phyloP scores from a whole-genome alignment of 148 eudicot genomes.

The Beta vulgaris region DNA sequence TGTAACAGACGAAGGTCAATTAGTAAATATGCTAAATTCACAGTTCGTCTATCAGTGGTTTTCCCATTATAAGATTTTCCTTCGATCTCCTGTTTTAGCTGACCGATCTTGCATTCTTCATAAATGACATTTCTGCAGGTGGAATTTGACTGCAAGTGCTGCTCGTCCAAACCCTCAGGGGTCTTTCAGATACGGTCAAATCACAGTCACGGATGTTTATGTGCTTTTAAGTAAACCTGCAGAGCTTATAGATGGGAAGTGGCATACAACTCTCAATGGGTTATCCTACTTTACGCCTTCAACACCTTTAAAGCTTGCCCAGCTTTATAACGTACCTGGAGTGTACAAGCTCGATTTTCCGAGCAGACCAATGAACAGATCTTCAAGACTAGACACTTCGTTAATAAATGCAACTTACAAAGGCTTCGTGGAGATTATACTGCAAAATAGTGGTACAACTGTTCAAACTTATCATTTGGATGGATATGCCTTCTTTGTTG shows the following conservation, averaged over 20 bases:
- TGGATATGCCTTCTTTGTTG: constrained; percentile 94
- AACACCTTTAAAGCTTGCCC: constrained; percentile 85
- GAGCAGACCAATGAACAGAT: constrained; percentile 71
- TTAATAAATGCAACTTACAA: constrained; percentile 81
- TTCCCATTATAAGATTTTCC: neutral
- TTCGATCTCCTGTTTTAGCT: constrained; percentile 21
- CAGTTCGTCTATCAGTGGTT: neutral
- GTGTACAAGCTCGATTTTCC: constrained; percentile 94
- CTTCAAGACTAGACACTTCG: constrained; percentile 77
- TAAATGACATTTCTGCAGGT: constrained; percentile 40
- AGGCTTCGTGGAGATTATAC: constrained; percentile 89
- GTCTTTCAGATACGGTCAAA: constrained; percentile 86
- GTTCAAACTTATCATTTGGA: constrained; percentile 89
- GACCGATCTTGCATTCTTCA: constrained; percentile 14
- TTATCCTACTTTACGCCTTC: constrained; percentile 80
- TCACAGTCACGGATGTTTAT: constrained; percentile 84
- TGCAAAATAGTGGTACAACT: constrained; percentile 70
- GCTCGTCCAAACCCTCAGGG: constrained; percentile 99
- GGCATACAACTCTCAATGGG: constrained; percentile 82
- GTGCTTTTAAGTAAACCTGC: constrained; percentile 74
- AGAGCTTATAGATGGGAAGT: constrained; percentile 71
- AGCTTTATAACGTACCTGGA: constrained; percentile 75
- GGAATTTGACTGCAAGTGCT: constrained; percentile 92
- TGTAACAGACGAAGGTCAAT: neutral
- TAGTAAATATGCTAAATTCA: neutral